Evolutionary conservation across 78 protist species (phyloP).

Genomic region (Salpingoeca rosetta): DNA sequence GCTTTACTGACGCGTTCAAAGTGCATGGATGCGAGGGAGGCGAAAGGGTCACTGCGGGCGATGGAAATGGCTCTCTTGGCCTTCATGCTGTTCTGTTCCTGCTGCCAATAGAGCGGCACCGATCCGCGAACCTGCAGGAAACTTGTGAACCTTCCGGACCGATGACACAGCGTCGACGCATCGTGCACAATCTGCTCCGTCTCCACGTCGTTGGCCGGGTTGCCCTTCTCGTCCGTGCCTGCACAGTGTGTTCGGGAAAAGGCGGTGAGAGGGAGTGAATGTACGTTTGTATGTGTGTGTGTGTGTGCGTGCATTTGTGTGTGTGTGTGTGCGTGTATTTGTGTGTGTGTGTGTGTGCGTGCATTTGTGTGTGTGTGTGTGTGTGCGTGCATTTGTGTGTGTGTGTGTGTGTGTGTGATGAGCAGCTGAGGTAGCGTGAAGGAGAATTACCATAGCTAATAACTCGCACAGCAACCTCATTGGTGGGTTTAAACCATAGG

Average conservation of each 20-base stretch:
- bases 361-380: too few relatives aligned
- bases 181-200: conserved; percentile 85
- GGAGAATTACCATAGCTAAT: too few relatives aligned
- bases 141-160: conserved; percentile 15
- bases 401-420: neutral
- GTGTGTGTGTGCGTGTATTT: too few relatives aligned
- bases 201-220: conserved; percentile 95
- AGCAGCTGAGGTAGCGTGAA: neutral
- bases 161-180: neutral
- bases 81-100: conserved; percentile 14
- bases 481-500: too few relatives aligned
- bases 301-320: too few relatives aligned
- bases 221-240: conserved; percentile 32
- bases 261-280: too few relatives aligned
- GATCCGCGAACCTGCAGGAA: conserved; percentile 85
- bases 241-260: too few relatives aligned
- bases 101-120: conserved; percentile 93
- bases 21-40: conserved; percentile 68
- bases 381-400: neutral
- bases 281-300: neutral
- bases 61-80: conserved; percentile 57
- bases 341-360: too few relatives aligned
- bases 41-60: conserved; percentile 67
- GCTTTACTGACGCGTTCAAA: conserved; percentile 37
- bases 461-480: too few relatives aligned